Evolutionary conservation across 2,329 filamentous ascomycete genomes (phyloP).

Genomic region (Colletotrichum theobromicola): DNA sequence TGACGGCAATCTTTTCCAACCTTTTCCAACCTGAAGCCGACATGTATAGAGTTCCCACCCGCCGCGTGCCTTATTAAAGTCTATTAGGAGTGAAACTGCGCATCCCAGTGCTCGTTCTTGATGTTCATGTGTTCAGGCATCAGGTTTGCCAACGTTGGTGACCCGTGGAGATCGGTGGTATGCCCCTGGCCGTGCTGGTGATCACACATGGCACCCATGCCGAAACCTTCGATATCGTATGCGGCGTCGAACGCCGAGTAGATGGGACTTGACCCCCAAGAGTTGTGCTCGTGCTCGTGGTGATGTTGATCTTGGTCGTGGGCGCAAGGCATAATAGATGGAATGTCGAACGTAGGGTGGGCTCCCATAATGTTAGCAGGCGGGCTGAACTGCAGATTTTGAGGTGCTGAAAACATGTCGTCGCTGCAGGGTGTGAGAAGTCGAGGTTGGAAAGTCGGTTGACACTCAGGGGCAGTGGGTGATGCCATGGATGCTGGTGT

Average conservation of each 20-base stretch:
- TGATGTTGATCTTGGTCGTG: slow-evolving; percentile 33
- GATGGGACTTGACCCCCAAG: slow-evolving; percentile 36
- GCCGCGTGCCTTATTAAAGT: background rate
- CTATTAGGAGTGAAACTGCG: slow-evolving; percentile 14
- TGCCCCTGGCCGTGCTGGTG: slow-evolving; percentile 34
- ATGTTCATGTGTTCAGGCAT: slow-evolving; percentile 32
- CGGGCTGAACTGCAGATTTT: slow-evolving; percentile 35
- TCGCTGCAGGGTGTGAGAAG: slow-evolving; percentile 63
- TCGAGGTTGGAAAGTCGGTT: slow-evolving; percentile 37
- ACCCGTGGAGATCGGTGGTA: slow-evolving; percentile 26
- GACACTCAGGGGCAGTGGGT: slow-evolving; percentile 34
- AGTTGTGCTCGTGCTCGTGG: slow-evolving; percentile 30
- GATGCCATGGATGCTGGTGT: slow-evolving; percentile 41
- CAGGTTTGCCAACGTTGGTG: slow-evolving; percentile 28
- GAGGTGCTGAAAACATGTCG: slow-evolving; percentile 40
- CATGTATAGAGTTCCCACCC: background rate
- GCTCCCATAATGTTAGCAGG: slow-evolving; percentile 34
- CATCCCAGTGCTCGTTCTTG: slow-evolving; percentile 40
- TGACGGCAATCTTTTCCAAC: background rate
- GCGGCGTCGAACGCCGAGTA: slow-evolving; percentile 46
- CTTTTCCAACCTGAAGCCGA: background rate
- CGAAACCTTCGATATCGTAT: slow-evolving; percentile 42
- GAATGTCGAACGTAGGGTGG: slow-evolving; percentile 33
- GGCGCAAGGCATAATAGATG: slow-evolving; percentile 22
- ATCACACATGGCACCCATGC: slow-evolving; percentile 33